A percentile compares a stretch with the other conserved stretches of the same genome.
These are phyloP conservation scores for Chionographis japonica DNA, from an alignment of 106 monocot species.

Conservation along the genomic window DNA sequence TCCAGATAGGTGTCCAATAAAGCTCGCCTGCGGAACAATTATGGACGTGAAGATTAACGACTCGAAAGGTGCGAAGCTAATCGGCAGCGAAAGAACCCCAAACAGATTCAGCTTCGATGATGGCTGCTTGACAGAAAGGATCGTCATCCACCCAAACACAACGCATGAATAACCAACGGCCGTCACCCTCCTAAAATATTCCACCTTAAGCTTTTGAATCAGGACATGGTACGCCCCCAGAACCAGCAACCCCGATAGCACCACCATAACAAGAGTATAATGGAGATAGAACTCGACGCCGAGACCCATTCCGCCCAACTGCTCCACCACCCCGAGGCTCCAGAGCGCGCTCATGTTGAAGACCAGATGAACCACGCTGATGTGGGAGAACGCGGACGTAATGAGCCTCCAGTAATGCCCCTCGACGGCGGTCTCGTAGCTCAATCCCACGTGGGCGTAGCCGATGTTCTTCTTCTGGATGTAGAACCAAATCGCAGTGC, in stretches of 20 bases:
- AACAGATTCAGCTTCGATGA: constrained; percentile 86
- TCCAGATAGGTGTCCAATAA: constrained; percentile 89
- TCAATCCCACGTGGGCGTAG: constrained; percentile 71
- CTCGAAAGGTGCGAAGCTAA: constrained; percentile 96
- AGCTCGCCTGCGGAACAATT: constrained; percentile 95
- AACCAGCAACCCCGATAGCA: constrained; percentile 73
- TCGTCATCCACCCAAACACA: constrained; percentile 99
- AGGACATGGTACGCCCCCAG: constrained; percentile 66
- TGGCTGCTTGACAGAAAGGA: constrained; percentile 86
- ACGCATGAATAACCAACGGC: constrained; percentile 93
- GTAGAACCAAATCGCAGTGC: constrained; percentile 73
- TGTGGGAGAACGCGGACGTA: constrained; percentile 88
- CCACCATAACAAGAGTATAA: constrained; percentile 68
- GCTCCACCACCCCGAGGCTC: constrained; percentile 82
- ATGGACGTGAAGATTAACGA: constrained; percentile 87
- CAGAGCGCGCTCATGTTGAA: constrained; percentile 97
- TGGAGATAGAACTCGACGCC: constrained; percentile 83
- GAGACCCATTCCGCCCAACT: constrained; percentile 51
- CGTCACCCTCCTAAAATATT: constrained; percentile 77
- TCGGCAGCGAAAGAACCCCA: constrained; percentile 85
- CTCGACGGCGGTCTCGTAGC: constrained; percentile 67
- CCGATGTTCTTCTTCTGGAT: constrained; percentile 87
- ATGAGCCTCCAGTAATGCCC: constrained; percentile 91
- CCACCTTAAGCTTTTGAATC: constrained; percentile 78
- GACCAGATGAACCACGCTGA: constrained; percentile 76